Conservation (phyloP, 306 rosid genomes). For the Herpetospermum pedunculosum region DNA sequence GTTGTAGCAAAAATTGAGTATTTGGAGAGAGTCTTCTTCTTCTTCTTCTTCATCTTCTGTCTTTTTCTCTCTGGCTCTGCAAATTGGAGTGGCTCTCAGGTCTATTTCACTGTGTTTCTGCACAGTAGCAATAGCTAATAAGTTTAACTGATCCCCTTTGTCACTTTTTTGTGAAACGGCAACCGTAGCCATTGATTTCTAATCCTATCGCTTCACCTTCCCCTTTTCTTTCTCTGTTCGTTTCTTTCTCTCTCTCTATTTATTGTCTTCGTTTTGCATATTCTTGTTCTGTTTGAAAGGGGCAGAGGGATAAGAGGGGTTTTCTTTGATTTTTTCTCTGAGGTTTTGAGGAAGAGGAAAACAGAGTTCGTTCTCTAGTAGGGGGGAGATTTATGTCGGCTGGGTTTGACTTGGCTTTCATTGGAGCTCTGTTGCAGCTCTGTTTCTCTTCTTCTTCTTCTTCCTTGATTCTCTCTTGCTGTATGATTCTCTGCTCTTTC, state of each 20-base stretch:
- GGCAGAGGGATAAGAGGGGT: background rate
- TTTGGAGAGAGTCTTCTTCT: no score
- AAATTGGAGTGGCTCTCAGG: background rate
- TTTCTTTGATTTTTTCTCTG: background rate
- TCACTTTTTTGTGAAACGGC: background rate
- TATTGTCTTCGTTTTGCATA: background rate
- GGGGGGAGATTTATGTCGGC: constrained; percentile 68
- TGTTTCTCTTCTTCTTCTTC: constrained; percentile 13
- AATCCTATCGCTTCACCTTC: background rate
- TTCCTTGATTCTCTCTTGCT: constrained; percentile 3
- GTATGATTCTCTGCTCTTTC: constrained; percentile 25
- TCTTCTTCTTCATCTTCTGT: no score
- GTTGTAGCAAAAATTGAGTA: no score
- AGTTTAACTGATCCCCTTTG: background rate
- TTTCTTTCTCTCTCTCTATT: background rate
- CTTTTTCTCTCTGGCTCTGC: background rate
- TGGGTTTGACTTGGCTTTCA: constrained; percentile 40
- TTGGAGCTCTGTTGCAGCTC: constrained; percentile 63
- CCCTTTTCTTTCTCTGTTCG: background rate
- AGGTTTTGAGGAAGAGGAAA: constrained; percentile 2
- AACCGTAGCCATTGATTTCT: constrained; percentile 12
- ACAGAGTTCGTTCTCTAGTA: constrained; percentile 6
- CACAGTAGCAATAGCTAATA: background rate
- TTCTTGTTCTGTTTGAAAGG: background rate
- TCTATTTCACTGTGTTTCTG: constrained; percentile 1